Evolutionary conservation across 140 eudicot genomes (phyloP), one percentile per base, ranked within the genome.

Genomic region (Bidens hawaiensis): DNA sequence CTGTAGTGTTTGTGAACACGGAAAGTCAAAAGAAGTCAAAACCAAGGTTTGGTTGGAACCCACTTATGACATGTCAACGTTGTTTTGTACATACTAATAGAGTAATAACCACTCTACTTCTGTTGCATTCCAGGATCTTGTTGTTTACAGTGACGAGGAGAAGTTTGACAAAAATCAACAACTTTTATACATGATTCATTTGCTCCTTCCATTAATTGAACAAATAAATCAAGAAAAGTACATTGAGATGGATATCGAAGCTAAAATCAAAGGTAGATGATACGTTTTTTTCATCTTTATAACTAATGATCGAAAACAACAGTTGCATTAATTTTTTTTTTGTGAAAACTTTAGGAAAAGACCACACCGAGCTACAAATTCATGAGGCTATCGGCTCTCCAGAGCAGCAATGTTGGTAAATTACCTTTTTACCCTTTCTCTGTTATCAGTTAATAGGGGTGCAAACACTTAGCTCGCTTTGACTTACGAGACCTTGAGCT

Each of bases 161-260:
- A 85, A 75, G 62, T 68, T 78, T 68, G 81, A 75, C 70, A 75
- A 73, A 59, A 47, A 51, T 31, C 81, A 79, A 27, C 76, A 72
- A 63, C 91, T 81, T 74, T 74, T 75, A 46, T 85, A 94, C 76
- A 51, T 81, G 81, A 79, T 88, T 57, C 48, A 79, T 60, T 51
- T 77, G 76, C 88, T 94, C 17, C 85, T 94, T 66, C 99, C 99
- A 2, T 77, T 85, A 25, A 77, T 94, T 68, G 82, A 78, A 54
- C 73, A 79, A 69, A 66, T 94, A 18, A 94, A 88, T 70, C 68
- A 63, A 56, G 86, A 78, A 41, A 91, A 88, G 75, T 69, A 68
- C 50, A 59, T 34, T 17, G 97, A 88, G 77, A 57, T 83, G 68
- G 94, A 81, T 67, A 57, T 70, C 4, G 97, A 88, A 71, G 85